phyloP scores from a whole-genome alignment of 2,329 filamentous ascomycete genomes.

The Beauveria sp. region DNA sequence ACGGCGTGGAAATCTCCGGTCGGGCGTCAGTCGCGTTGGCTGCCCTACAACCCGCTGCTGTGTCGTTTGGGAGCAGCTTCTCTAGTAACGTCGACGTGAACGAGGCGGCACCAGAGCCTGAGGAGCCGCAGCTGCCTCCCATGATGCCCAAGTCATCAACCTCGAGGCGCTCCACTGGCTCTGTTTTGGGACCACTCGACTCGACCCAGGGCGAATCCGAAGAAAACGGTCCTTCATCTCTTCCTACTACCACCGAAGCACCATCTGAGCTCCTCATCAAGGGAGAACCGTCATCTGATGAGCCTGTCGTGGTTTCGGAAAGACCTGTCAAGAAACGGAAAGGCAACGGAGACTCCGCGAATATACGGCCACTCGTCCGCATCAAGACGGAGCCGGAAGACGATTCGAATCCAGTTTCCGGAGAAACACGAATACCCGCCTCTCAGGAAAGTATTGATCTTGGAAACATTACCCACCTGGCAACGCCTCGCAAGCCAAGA shows the following conservation, averaged over 20 bases:
- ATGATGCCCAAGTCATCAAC: constrained; percentile 17
- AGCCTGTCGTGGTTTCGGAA: constrained; percentile 43
- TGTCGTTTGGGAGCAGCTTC: constrained; percentile 5
- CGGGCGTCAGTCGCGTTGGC: background rate
- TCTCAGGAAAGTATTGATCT: constrained; percentile 55
- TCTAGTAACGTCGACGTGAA: constrained; percentile 6
- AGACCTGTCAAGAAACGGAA: constrained; percentile 42
- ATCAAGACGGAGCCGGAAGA: constrained; percentile 35
- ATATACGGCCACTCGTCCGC: constrained; percentile 20
- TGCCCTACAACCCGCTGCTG: background rate
- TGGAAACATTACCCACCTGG: constrained; percentile 26
- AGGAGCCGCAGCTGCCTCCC: constrained; percentile 20
- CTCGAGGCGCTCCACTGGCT: background rate
- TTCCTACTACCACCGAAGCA: constrained; percentile 12
- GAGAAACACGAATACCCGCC: constrained; percentile 16
- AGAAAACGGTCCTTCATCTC: constrained; percentile 18
- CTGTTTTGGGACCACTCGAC: constrained; percentile 15
- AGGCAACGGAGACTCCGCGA: constrained; percentile 20
- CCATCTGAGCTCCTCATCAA: constrained; percentile 29
- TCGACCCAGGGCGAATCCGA: constrained; percentile 23
- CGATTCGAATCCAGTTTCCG: constrained; percentile 22
- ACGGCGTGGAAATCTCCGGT: constrained; percentile 23
- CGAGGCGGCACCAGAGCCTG: constrained; percentile 6
- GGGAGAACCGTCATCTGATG: constrained; percentile 46
- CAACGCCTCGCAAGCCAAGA: constrained; percentile 30